Evolutionary conservation across 75 land plant genomes (phyloP).

Genomic region (Pinus taeda): DNA sequence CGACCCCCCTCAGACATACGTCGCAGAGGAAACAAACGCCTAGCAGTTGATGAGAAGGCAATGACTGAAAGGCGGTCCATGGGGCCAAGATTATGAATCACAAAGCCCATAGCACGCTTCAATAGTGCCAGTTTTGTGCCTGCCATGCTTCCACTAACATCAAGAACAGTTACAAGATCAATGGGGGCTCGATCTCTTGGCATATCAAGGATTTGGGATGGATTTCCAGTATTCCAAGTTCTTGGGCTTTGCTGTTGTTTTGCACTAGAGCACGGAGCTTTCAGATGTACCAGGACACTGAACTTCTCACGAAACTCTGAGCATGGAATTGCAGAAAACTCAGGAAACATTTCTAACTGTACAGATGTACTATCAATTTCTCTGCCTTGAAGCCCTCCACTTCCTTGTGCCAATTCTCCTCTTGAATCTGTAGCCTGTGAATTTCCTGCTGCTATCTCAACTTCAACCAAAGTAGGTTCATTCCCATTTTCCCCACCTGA

Average conservation of each 20-base stretch:
- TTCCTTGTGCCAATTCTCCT: slow-evolving; percentile 3
- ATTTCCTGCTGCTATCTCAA: background rate
- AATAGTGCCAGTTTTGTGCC: slow-evolving; percentile 82
- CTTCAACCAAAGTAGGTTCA: background rate
- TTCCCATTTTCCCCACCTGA: background rate
- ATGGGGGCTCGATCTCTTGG: slow-evolving; percentile 59
- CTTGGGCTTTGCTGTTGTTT: background rate
- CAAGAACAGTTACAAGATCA: slow-evolving; percentile 94
- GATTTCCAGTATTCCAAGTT: background rate
- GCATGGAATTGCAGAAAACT: slow-evolving; percentile 49
- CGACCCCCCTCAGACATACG: slow-evolving; percentile 44
- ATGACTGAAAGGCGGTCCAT: slow-evolving; percentile 51
- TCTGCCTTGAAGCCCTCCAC: background rate
- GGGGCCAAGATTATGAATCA: slow-evolving; percentile 45
- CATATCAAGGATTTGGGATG: background rate
- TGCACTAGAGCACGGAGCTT: slow-evolving; percentile 44
- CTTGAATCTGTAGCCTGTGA: slow-evolving; percentile 1
- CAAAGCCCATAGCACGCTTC: slow-evolving; percentile 78
- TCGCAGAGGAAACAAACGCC: slow-evolving; percentile 36
- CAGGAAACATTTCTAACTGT: slow-evolving; percentile 51
- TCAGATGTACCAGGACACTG: slow-evolving; percentile 61
- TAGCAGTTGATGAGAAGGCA: slow-evolving; percentile 41
- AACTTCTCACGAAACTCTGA: slow-evolving; percentile 42
- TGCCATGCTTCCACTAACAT: slow-evolving; percentile 98
- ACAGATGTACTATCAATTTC: slow-evolving; percentile 15